Base-by-base conservation (phyloP, 192 early-diverging fungal genomes). In the Obelidium mucronatum region DNA sequence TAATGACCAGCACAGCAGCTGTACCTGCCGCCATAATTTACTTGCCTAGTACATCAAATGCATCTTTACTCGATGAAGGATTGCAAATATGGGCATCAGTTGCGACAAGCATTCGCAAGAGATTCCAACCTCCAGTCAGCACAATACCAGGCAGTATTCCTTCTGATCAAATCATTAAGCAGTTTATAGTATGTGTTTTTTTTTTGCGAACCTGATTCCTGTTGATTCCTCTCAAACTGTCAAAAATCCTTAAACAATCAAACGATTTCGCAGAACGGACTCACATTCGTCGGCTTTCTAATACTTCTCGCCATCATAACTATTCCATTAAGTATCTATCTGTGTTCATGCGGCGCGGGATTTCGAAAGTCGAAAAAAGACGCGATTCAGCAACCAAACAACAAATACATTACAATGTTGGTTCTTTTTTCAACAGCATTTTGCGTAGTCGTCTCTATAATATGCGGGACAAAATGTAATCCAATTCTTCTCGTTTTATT, bases 111-210 rank as follows among this genome's bases (percentile, higher is more conserved):
- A 31, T 71, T 33, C 52, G 69, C 5, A 39, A 33, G 55, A 22
- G 40, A 58, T 71, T 71, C 26, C 69, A 74, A 33, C 72, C 72
- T 19, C 39, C 56, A 1, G 40, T 40, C 8, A 62, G 58, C 15
- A 30, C 22, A 24, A 37, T 44, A 35, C 59, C 72, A 3, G 72
- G 56, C 15, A 24, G 54, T n/a, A 74, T 74, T 44, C 26, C 24
- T 15, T 15, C 28, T 15, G n/a, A n/a, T 0, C 37, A 60, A 62
- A 34, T 74, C 42, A 22, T 62, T 2, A 74, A 74, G 11, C 72
- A 74, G 31, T 74, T 74, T 62, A 74, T 63, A 15, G 72, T 72
- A 59, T 34, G 30, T 40, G 8, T n/a, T n/a, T n/a, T n/a, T n/a
- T n/a, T n/a, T n/a, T n/a, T n/a, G n/a, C n/a, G n/a, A n/a, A n/a